Conservation (phyloP, 306 rosid genomes). For the Dryas alaskensis region DNA sequence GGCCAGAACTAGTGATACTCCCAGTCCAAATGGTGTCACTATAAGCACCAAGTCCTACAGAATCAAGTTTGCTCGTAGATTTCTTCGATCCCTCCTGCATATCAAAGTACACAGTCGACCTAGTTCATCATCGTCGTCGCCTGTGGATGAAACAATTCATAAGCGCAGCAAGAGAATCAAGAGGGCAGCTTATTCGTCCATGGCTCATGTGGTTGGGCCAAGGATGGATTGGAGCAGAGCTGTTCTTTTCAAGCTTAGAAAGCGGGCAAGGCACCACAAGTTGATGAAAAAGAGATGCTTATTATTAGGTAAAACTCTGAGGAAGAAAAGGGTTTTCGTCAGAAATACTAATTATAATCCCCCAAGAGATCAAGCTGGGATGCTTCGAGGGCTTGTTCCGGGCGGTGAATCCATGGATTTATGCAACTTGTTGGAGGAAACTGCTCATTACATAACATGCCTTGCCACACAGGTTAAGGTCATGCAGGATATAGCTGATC, state of each 20-base stretch:
- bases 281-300: neutral
- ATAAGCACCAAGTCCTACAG: conserved; percentile 8
- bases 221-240: conserved; percentile 44
- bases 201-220: conserved; percentile 44
- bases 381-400: conserved; percentile 35
- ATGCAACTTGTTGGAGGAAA: conserved; percentile 43
- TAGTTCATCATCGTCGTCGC: neutral
- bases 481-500: conserved; percentile 36
- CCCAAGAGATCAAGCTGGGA: too few species aligned
- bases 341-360: neutral
- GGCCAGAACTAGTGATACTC: neutral
- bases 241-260: conserved; percentile 34
- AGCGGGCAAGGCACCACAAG: neutral
- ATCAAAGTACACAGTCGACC: conserved; percentile 21
- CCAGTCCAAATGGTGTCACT: neutral
- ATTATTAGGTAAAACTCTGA: too few species aligned
- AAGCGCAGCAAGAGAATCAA: conserved; percentile 30
- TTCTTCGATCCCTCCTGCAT: conserved; percentile 26
- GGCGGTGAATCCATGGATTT: conserved; percentile 42
- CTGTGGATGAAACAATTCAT: conserved; percentile 4
- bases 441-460: conserved; percentile 43
- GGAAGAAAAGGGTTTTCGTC: neutral
- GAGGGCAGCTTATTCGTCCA: conserved; percentile 36
- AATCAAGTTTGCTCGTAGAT: conserved; percentile 25
- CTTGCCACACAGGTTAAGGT: conserved; percentile 43